Conservation (phyloP, 768 basidiomycete species). For the Polyporus arcularius region DNA sequence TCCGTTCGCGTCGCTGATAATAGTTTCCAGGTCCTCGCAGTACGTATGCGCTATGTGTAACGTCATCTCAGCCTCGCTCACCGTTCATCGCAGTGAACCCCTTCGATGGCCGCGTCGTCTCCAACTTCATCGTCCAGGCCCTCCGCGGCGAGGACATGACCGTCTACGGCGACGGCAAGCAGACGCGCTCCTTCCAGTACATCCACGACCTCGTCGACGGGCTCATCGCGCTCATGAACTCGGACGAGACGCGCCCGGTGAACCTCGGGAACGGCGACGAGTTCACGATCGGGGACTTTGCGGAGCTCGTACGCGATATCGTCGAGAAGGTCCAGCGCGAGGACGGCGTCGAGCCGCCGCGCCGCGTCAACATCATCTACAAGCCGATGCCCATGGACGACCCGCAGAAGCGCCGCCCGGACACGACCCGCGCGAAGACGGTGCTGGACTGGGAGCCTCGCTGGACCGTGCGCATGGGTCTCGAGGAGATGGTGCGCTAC, state of each 20-base stretch:
- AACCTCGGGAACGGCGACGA: slow-evolving; percentile 97
- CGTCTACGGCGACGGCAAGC: slow-evolving; percentile 90
- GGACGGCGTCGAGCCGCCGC: slow-evolving; percentile 56
- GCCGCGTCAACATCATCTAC: slow-evolving; percentile 69
- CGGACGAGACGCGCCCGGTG: slow-evolving; percentile 87
- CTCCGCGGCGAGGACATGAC: slow-evolving; percentile 96
- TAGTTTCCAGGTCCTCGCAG: slow-evolving; percentile 57
- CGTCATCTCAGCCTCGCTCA: slow-evolving; percentile 25
- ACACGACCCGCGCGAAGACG: slow-evolving; percentile 88
- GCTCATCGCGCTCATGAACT: slow-evolving; percentile 93
- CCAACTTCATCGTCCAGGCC: slow-evolving; percentile 98
- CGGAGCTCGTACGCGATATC: slow-evolving; percentile 86
- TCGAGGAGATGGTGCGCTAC: slow-evolving; percentile 94
- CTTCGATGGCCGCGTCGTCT: slow-evolving; percentile 94
- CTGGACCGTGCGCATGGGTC: slow-evolving; percentile 91
- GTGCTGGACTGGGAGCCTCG: slow-evolving; percentile 86
- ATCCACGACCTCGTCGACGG: slow-evolving; percentile 98
- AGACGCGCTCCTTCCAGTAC: slow-evolving; percentile 97
- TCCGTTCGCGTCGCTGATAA: not conserved
- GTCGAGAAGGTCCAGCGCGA: slow-evolving; percentile 92
- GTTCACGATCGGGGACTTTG: slow-evolving; percentile 94
- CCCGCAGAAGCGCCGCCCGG: slow-evolving; percentile 91
- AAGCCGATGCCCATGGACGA: slow-evolving; percentile 89
- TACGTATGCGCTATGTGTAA: slow-evolving; percentile 36
- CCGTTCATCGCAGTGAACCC: slow-evolving; percentile 75